Percentiles rank a stretch among this genome's conserved stretches.
These are phyloP conservation scores for Hypoxylon subgilvum DNA, from an alignment of 495 filamentous ascomycete species.

Conservation along the genomic window DNA sequence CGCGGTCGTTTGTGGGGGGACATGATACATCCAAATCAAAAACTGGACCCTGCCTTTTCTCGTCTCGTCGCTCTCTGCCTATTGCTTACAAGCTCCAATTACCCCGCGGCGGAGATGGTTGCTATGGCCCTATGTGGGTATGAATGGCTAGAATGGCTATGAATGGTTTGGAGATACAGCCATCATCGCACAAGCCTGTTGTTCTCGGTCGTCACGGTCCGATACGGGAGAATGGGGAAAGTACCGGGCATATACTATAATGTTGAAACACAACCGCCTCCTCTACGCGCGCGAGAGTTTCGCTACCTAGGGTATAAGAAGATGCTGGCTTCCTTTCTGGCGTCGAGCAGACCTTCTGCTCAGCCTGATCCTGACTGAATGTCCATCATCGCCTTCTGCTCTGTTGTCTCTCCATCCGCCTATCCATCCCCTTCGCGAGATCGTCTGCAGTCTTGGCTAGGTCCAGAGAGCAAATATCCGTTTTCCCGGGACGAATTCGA, in stretches of 20 bases:
- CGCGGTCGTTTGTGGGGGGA: conserved; percentile 35
- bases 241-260: conserved; percentile 31
- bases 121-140: conserved; percentile 37
- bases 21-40: conserved; percentile 23
- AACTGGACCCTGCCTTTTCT: conserved; percentile 20
- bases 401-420: not conserved
- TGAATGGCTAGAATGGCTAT: conserved; percentile 23
- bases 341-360: conserved; percentile 24
- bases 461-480: conserved; percentile 27
- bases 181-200: conserved; percentile 40
- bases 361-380: conserved; percentile 5
- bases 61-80: conserved; percentile 6
- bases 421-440: conserved; percentile 10
- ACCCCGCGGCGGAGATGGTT: conserved; percentile 46
- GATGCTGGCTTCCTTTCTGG: conserved; percentile 25
- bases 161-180: conserved; percentile 36
- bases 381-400: conserved; percentile 17
- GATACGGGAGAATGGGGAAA: conserved; percentile 54
- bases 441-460: conserved; percentile 33
- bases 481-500: conserved; percentile 39
- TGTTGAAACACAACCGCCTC: conserved; percentile 8
- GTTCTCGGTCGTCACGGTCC: conserved; percentile 57
- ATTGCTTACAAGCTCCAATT: conserved; percentile 38
- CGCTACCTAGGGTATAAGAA: conserved; percentile 38
- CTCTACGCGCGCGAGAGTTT: conserved; percentile 14